A percentile compares a stretch with the other conserved stretches of the same genome.
Evolutionary conservation across 1,284 basidiomycete species (phyloP).

Genomic region (Trichosporon asahii): DNA sequence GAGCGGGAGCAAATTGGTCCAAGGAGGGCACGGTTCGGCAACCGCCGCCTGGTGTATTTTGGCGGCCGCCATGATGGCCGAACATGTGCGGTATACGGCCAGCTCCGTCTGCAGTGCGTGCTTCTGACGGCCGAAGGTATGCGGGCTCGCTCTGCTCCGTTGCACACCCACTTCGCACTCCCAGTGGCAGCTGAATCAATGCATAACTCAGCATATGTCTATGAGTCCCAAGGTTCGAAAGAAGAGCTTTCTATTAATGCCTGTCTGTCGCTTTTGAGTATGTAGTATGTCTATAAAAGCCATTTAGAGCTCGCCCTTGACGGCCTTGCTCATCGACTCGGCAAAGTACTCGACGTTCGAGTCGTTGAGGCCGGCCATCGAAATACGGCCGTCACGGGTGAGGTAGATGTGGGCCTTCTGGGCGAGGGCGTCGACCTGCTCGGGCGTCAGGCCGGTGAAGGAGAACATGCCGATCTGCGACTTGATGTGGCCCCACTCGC

Average conservation of each 20-base stretch:
- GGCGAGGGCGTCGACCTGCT: constrained; percentile 81
- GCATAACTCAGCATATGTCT: background rate
- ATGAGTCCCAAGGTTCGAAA: constrained; percentile 3
- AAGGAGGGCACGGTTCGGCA: background rate
- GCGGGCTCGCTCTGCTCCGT: no score
- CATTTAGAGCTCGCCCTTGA: constrained; percentile 60
- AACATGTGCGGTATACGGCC: background rate
- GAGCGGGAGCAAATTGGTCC: background rate
- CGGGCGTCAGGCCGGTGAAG: constrained; percentile 74
- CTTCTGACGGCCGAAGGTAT: no score
- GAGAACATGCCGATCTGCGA: constrained; percentile 77
- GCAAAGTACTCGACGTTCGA: constrained; percentile 86
- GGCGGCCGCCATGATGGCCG: no score
- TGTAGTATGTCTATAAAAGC: background rate
- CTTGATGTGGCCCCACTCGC: constrained; percentile 94
- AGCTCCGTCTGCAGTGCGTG: background rate
- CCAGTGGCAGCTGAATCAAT: background rate
- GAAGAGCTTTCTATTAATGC: background rate
- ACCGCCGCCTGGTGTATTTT: background rate
- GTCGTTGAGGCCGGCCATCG: constrained; percentile 92
- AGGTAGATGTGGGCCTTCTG: constrained; percentile 90
- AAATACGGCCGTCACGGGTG: constrained; percentile 70
- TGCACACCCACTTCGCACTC: background rate
- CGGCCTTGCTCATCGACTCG: constrained; percentile 73
- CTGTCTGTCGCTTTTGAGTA: background rate